Evolutionary conservation across 371 early-diverging fungal genomes (phyloP), one percentile per base, ranked within the genome.

Genomic region (Rhizopus arrhizus): DNA sequence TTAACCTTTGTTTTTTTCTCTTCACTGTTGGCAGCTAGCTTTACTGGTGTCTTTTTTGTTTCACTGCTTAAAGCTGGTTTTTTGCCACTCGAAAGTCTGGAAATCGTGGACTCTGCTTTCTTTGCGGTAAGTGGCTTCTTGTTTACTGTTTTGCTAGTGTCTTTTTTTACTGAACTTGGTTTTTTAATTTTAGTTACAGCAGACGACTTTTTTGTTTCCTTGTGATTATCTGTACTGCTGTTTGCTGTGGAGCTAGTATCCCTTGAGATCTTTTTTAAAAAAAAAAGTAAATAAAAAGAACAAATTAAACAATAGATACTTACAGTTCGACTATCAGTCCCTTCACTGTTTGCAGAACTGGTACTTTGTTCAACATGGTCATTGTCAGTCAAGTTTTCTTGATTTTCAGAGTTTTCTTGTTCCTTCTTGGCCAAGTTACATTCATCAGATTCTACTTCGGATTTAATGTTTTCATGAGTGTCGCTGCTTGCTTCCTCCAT

Each of bases 101-200:
- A 40, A 51, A 33, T 32, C 15, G 51, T 32, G 49, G 61, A 35
- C 22, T 58, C 49, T 59, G 40, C 31, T n/a, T 57, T 28, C 11
- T 51, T 22, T 36, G 38, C 16, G 50, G 48, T 33, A 2, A 40
- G 12, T 53, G 34, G 58, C 40, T 48, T 53, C 29, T 48, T 53
- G 13, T 11, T 16, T 47, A 15, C 62, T 13, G 55, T 35, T 7
- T 50, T 36, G 43, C 13, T 29, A 22, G 22, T 22, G 12, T 50
- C 51, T 5, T 35, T 50, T 32, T 50, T 28, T 34, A 35, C 15
- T 3, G n/a, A 2, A 33, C 16, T 31, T 58, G 52, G 12, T 49
- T 59, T 51, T 52, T 59, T 59, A 28, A 28, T 46, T 51, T 32
- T 45, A 9, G 61, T 46, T 53, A 53, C 41, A 50, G 42, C 55